Percentiles rank a stretch among this genome's conserved stretches.
Evolutionary conservation across 2,329 filamentous ascomycete species (phyloP).

Genomic region (Penicillium crustosum): DNA sequence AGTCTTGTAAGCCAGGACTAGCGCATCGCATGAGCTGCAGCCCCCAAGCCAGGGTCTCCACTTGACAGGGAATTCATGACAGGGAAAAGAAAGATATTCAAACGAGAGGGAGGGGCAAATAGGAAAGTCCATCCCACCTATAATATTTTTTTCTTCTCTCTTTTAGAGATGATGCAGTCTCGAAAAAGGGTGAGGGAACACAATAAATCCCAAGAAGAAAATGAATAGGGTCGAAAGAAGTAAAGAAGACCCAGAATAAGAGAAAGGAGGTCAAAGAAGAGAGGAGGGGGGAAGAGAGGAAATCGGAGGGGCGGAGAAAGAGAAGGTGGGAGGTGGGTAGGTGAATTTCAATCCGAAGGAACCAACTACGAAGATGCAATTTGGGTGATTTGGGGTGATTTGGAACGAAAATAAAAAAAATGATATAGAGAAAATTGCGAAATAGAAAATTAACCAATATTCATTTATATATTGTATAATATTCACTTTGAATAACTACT

Average conservation of each 20-base stretch:
- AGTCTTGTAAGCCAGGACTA: neutral
- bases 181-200: neutral
- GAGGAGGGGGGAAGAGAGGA: conserved; percentile 8
- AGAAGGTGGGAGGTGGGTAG: conserved; percentile 3
- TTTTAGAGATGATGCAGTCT: neutral
- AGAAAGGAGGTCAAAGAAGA: conserved; percentile 8
- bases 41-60: neutral
- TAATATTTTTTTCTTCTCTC: neutral
- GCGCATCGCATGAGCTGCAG: conserved; percentile 8
- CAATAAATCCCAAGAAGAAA: neutral
- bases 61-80: neutral
- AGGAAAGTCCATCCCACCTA: conserved; percentile 17
- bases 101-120: neutral
- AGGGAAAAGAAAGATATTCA: neutral
- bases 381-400: neutral
- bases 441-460: neutral
- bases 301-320: conserved; percentile 9
- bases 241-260: neutral
- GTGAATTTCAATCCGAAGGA: conserved; percentile 2
- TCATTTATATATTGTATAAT: neutral
- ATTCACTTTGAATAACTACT: neutral
- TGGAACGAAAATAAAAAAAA: neutral
- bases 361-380: neutral
- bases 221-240: conserved; percentile 1
- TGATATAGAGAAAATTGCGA: neutral